phyloP scores from a whole-genome alignment of 2,329 filamentous ascomycete genomes.

The Penicillium brevicompactum region DNA sequence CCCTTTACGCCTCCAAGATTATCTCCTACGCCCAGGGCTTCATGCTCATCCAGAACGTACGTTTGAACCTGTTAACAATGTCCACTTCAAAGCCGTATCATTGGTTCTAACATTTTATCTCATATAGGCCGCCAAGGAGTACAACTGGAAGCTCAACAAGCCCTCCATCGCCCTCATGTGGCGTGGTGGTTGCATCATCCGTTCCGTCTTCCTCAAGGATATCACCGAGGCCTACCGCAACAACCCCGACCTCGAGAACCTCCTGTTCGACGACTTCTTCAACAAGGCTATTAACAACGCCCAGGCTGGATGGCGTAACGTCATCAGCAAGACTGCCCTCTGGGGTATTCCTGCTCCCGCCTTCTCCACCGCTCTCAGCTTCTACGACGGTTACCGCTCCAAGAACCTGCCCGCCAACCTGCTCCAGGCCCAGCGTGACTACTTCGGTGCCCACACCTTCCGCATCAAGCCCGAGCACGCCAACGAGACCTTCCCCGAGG shows the following conservation, averaged over 20 bases:
- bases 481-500: conserved; percentile 76
- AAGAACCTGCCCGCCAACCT: conserved; percentile 97
- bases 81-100: too few relatives aligned
- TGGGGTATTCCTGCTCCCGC: conserved; percentile 95
- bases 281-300: conserved; percentile 98
- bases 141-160: conserved; percentile 99
- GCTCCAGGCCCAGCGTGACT: conserved; percentile 97
- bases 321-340: conserved; percentile 86
- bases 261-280: conserved; percentile 99
- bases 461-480: conserved; percentile 79
- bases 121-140: conserved; percentile 84
- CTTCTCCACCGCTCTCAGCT: conserved; percentile 95
- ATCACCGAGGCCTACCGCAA: conserved; percentile 96
- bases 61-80: conserved; percentile 31
- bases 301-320: conserved; percentile 87
- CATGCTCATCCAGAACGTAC: conserved; percentile 98
- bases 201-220: conserved; percentile 99
- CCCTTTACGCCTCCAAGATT: conserved; percentile 98
- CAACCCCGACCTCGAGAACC: conserved; percentile 93
- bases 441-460: conserved; percentile 97
- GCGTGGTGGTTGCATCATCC: conserved; percentile 99
- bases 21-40: conserved; percentile 99
- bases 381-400: conserved; percentile 98
- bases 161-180: conserved; percentile 99
- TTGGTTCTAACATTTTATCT: conserved; percentile 1